Base-by-base conservation (phyloP, 176 grass and related monocot genomes). In the Elymus sibiricus region DNA sequence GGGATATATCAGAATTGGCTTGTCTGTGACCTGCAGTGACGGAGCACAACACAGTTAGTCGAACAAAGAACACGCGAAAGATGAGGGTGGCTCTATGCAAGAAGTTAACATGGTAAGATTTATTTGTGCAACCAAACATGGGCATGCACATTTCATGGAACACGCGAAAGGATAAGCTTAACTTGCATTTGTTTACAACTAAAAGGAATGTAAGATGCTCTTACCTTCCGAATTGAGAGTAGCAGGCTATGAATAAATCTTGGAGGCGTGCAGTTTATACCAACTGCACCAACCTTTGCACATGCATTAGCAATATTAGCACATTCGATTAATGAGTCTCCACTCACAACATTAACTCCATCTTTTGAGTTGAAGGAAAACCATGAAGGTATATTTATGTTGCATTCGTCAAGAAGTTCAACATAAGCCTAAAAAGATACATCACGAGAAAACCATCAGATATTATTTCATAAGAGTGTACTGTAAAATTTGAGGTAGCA, bases 291-390 rank as follows among this genome's bases (percentile, higher is more conserved):
- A 47, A 99, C 88, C 79, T 86, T 93, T 61, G 82, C 65, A 82
- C 92, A 99, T 64, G 80, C 81, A 67, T 97, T 89, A 67, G 94
- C 94, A 81, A 99, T 84, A 87, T 84, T 75, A 64, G 85, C 87
- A 82, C 97, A 97, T 39, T 99, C 92, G n/a, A 91, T 74, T 60
- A 99, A 73, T 2, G 94, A 97, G 60, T 99, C 94, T 21, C 97
- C 94, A 61, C 85, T 99, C 53, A 97, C 97, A 39, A 97, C 79
- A 83, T 99, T 69, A 53, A 88, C 34, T 62, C 97, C 97, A 70
- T 99, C 97, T 73, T 99, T 99, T 26, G 94, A 99, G 75, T 93
- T 99, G 78, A 99, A 96, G 32, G 97, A 93, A 90, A 99, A 90
- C 97, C 97, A 97, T 76, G 94, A 89, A 84, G 97, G 97, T 73